Evolutionary conservation across 306 rosid genomes (phyloP).

Genomic region (Acmispon strigosus): DNA sequence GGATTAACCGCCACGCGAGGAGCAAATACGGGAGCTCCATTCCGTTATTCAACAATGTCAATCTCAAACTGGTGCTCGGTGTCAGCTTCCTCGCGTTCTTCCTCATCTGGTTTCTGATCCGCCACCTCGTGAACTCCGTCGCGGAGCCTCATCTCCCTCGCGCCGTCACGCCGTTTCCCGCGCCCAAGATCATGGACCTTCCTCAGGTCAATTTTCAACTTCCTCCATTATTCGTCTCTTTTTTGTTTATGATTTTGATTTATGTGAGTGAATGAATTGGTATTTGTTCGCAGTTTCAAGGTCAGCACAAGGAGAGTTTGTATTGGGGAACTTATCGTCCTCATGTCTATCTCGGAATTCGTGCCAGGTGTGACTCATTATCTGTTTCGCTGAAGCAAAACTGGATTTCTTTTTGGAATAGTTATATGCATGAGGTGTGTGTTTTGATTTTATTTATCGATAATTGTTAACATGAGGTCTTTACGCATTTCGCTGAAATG

Average conservation of each 20-base stretch:
- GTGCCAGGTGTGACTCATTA: conserved; percentile 58
- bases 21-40: conserved; percentile 36
- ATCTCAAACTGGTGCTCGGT: conserved; percentile 46
- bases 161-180: conserved; percentile 72
- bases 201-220: conserved; percentile 54
- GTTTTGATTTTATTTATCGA: background rate
- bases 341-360: conserved; percentile 77
- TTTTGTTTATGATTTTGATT: background rate
- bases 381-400: background rate
- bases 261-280: conserved; percentile 6
- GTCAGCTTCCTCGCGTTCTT: conserved; percentile 47
- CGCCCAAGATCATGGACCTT: conserved; percentile 80
- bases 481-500: background rate
- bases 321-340: conserved; percentile 99
- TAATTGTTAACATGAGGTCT: background rate
- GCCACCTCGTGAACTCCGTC: conserved; percentile 24
- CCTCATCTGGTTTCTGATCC: conserved; percentile 42
- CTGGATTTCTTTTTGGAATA: background rate
- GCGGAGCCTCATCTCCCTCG: conserved; percentile 38
- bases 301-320: conserved; percentile 87
- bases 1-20: conserved; percentile 30
- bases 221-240: background rate
- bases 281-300: conserved; percentile 64
- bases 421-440: background rate
- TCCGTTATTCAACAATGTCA: conserved; percentile 39